phyloP scores from a whole-genome alignment of 257 asterid genomes.

The Oldenlandia corymbosa region DNA sequence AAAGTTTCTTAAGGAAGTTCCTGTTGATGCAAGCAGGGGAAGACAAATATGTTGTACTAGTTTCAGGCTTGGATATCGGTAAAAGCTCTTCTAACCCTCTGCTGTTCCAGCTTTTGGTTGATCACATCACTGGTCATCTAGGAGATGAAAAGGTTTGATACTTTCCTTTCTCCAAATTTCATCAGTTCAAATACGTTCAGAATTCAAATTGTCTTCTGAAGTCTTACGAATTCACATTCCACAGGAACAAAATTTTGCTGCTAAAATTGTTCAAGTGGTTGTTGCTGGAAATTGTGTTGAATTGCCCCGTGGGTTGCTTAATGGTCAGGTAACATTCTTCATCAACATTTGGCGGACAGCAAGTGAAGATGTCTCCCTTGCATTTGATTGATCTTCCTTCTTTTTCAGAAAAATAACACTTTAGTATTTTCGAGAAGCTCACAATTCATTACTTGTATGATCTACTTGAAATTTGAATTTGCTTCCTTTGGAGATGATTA shows the following conservation, averaged over 20 bases:
- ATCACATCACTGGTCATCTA: slow-evolving; percentile 95
- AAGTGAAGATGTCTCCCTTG: not conserved
- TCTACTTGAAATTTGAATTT: not conserved
- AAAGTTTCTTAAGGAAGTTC: not conserved
- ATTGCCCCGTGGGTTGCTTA: slow-evolving; percentile 62
- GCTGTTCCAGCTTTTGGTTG: slow-evolving; percentile 82
- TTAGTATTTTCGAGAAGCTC: not conserved
- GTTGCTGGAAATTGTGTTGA: slow-evolving; percentile 90
- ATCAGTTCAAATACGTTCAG: slow-evolving; percentile 8
- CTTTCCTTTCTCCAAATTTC: slow-evolving; percentile 15
- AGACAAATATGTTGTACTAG: slow-evolving; percentile 76
- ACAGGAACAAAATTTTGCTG: slow-evolving; percentile 81
- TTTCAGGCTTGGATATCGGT: slow-evolving; percentile 87
- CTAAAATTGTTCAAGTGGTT: slow-evolving; percentile 86
- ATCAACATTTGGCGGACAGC: not conserved
- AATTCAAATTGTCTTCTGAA: slow-evolving; percentile 14
- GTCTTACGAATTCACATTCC: slow-evolving; percentile 17
- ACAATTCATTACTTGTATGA: not conserved
- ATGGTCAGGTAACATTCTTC: slow-evolving; percentile 69
- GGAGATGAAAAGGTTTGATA: slow-evolving; percentile 80
- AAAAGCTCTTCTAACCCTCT: slow-evolving; percentile 78
- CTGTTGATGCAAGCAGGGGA: slow-evolving; percentile 53
- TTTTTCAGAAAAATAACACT: not conserved
- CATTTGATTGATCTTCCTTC: not conserved
- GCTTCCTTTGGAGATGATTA: not conserved